Percentiles rank a stretch among this genome's conserved stretches.
Evolutionary conservation across 495 filamentous ascomycete species (phyloP).

Genomic region (Penicillium parvum): DNA sequence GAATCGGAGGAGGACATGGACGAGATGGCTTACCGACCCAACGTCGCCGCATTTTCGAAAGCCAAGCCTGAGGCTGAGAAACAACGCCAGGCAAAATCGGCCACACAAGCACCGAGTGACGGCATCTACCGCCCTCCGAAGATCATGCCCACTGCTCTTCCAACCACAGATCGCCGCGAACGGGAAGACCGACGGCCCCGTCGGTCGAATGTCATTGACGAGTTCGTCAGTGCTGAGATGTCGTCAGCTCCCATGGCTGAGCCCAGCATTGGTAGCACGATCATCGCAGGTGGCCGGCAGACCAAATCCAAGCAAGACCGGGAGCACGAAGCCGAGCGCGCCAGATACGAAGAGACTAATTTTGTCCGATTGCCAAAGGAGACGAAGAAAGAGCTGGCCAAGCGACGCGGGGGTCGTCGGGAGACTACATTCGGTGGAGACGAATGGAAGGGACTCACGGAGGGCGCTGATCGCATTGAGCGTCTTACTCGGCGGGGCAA

Average conservation of each 20-base stretch:
- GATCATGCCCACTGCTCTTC: constrained; percentile 69
- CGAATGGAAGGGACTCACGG: constrained; percentile 74
- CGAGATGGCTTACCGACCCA: constrained; percentile 66
- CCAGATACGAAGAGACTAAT: constrained; percentile 80
- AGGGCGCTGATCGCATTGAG: constrained; percentile 73
- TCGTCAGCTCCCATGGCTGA: constrained; percentile 70
- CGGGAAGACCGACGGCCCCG: constrained; percentile 42
- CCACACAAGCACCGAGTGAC: constrained; percentile 32
- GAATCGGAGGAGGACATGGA: constrained; percentile 45
- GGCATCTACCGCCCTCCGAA: constrained; percentile 80
- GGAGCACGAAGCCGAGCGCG: constrained; percentile 64
- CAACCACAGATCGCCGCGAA: constrained; percentile 56
- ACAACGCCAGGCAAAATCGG: constrained; percentile 19
- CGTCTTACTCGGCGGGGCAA: constrained; percentile 57
- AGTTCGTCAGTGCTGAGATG: constrained; percentile 77
- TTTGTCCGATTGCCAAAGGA: constrained; percentile 77
- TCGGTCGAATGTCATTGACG: constrained; percentile 76
- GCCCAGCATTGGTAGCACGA: constrained; percentile 81
- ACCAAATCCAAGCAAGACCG: constrained; percentile 67
- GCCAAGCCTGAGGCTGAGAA: constrained; percentile 29
- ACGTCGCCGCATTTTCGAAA: constrained; percentile 54
- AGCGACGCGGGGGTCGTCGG: constrained; percentile 45
- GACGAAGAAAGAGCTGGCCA: constrained; percentile 67
- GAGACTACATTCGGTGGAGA: constrained; percentile 69
- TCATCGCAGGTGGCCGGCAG: constrained; percentile 65